Evolutionary conservation across 2,329 filamentous ascomycete genomes (phyloP), one percentile per base, ranked within the genome.

Genomic region (Aspergillus ruber): DNA sequence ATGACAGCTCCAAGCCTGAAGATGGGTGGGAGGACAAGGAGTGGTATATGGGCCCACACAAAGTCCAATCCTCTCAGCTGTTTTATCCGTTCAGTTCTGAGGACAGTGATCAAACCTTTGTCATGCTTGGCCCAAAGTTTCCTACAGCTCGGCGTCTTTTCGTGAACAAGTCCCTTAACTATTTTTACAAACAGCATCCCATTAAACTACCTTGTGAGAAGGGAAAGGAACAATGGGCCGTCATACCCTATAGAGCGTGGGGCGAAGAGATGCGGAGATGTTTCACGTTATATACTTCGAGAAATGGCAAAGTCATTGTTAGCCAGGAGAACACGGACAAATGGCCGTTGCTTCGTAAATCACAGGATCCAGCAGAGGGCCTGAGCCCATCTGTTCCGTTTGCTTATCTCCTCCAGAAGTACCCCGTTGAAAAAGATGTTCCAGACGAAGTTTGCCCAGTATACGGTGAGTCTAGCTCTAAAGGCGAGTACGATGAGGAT

Each of bases 401-500:
- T 40, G 56, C 63, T 13, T 63, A 65, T 47, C 56, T 74, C 12
- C 58, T 77, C 6, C 53, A 70, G 13, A 74, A 73, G 49, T 75
- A 76, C 46, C 67, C 64, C n/a, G 56, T 59, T 6, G 52, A 66
- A 25, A 59, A 64, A 33, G 66, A 65, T 23, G 66, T 66, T 9
- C 71, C 10, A 7, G 43, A 77, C 43, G 64, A 75, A 18, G 55
- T 72, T 8, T 64, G 79, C 6, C 78, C 79, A 15, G 18, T 70
- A 0, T 79, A 77, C 56, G 79, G 80, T 4, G 78, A 84, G 3
- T 84, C 81, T 1, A 70, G 66, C 1, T 69, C 69, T 6, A 69
- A 73, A 55, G 74, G 74, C 3, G 71, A 77, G 25, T 79, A 77
- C 51, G 83, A 86, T 55, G 71, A 77, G 9, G 74, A 79, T 32